Base-by-base conservation (phyloP, 768 basidiomycete genomes). In the Agrocybe praecox region DNA sequence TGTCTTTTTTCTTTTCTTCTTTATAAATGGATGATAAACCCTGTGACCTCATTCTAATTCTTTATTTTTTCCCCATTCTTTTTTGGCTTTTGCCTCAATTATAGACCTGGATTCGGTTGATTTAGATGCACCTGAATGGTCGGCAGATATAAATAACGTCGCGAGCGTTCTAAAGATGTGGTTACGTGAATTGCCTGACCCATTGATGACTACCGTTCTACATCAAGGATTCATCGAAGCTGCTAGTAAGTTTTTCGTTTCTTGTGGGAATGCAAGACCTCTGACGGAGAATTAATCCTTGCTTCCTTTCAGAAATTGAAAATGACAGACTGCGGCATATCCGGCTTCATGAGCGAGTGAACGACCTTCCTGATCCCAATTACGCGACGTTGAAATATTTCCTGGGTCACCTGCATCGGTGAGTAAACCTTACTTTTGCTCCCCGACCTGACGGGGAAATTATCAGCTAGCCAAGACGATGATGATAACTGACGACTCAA, bases 341-440 rank as follows among this genome's bases (percentile, higher is more conserved):
- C 61, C 86, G 96, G 49, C 76, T 98, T 51, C 97, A 99, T 67
- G 97, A 98, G 68, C 87, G 95, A 46, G 95, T 99, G 46, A 99
- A 99, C 66, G 96, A 98, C 62, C 81, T 99, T 52, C 96, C 97
- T 12, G 97, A 99, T 74, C 85, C 97, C n/a, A 98, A 98, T 72
- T 99, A 99, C 67, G 93, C 97, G 1, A 96, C 96, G 1, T 79
- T 98, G 49, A 98, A 98, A 69, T 97, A 83, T 71, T 90, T 98
- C 72, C 80, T 99, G 79, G 94, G 92, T 12, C 97, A 99, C 74
- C 77, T 99, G 59, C 82, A 98, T 74, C 86, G 83, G 96, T 96
- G n/a, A n/a, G n/a, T n/a, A 62, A 55, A 84, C 72, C 26, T 24
- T 22, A n/a, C n/a, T 53, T 34, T 44, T 49, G 21, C 42, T 56